Evolutionary conservation across 176 grass and related monocot species (phyloP), one percentile per base, ranked within the genome.

Genomic region (Thinopyrum elongatum): DNA sequence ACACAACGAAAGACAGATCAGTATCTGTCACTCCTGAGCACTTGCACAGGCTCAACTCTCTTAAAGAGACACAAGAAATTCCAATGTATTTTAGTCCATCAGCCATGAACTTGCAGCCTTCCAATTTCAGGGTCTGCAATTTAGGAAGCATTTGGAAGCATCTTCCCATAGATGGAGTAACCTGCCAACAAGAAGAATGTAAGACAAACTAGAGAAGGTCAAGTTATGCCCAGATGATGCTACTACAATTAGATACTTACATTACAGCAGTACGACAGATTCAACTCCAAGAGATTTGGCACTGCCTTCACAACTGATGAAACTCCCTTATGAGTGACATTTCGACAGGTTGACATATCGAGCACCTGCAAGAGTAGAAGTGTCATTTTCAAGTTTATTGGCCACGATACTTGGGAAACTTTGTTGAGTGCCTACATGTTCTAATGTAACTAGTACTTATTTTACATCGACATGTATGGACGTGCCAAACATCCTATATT

Each of bases 21-120:
- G 88, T 82, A 33, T 98, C 96, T n/a, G 84, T 88, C 65, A 98
- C 76, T 55, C 92, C 93, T 49, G 86, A 91, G 35, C 93, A 94
- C 84, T 95, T 98, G 90, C 94, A 94, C 55, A 98, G 72, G 77
- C 84, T 94, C 63, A 95, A 86, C 60, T 95, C 93, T 61, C 55
- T 92, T 71, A 98, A 33, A 51, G 93, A 95, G 49, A 44, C 38
- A 63, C 90, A 92, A 25, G 87, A 92, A 27, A 57, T 92, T 55
- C 86, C 88, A 75, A 98, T 90, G 26, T 86, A 72, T 86, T 82
- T 84, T 17, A 98, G 61, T 71, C 82, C 93, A 86, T 79, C 67
- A 17, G 84, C 59, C 73, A 83, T 91, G 65, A 98, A 60, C 30
- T 88, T 85, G 84, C 93, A 92, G 39, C 94, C 93, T 82, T 95